These are phyloP conservation scores for Lithospermum erythrorhizon DNA, from an alignment of 257 asterid genomes.

Conservation along the genomic window DNA sequence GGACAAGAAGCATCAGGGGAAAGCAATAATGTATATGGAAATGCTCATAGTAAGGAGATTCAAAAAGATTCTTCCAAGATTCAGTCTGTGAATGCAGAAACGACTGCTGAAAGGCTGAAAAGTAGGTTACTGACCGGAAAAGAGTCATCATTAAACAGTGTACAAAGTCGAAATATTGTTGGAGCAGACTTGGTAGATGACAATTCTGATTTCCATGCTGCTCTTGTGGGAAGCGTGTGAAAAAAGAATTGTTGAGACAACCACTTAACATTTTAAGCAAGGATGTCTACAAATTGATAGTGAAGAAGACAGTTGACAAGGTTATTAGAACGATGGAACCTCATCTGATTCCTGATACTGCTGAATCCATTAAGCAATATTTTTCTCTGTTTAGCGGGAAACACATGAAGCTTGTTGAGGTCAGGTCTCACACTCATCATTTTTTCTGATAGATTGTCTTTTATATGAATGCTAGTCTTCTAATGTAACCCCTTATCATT, in stretches of 20 bases:
- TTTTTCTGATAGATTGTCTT: neutral
- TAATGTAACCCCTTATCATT: too few species aligned
- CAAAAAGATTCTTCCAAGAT: constrained; percentile 9
- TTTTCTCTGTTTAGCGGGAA: constrained; percentile 47
- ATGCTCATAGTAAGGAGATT: constrained; percentile 12
- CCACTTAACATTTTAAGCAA: constrained; percentile 70
- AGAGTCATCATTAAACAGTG: constrained; percentile 21
- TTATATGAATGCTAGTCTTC: neutral
- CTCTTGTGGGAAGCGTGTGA: constrained; percentile 61
- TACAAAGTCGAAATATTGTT: constrained; percentile 18
- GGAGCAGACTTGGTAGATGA: constrained; percentile 23
- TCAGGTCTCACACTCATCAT: constrained; percentile 31
- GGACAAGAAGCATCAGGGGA: constrained; percentile 43
- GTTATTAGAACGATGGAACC: constrained; percentile 52
- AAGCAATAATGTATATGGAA: constrained; percentile 25
- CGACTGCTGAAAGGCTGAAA: constrained; percentile 12
- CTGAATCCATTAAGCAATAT: constrained; percentile 45
- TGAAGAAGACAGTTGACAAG: constrained; percentile 64
- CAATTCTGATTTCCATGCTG: constrained; percentile 39
- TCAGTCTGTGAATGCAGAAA: constrained; percentile 12
- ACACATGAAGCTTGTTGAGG: constrained; percentile 75
- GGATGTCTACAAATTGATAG: constrained; percentile 72
- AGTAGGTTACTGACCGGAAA: constrained; percentile 29
- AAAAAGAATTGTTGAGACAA: constrained; percentile 75
- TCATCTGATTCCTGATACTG: constrained; percentile 55